phyloP scores from a whole-genome alignment of 352 stramenopile genomes.

The Lagenidium sp. region DNA sequence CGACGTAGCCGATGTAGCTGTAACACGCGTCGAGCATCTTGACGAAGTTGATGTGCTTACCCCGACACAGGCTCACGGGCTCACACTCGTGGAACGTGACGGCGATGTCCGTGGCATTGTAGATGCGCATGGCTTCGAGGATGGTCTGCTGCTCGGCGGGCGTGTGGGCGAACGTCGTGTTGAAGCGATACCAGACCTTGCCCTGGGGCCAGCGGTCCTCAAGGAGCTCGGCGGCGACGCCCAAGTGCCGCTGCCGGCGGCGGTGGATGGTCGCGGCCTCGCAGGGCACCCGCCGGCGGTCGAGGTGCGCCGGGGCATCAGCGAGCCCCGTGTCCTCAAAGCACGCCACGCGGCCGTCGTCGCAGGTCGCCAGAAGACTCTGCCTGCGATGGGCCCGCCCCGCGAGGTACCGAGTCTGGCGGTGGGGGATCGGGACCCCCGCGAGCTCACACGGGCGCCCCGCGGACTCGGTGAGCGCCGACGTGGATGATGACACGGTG shows the following conservation, averaged over 20 bases:
- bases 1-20: slow-evolving; percentile 62
- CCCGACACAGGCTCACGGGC: slow-evolving; percentile 36
- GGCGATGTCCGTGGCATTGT: slow-evolving; percentile 46
- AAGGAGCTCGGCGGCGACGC: slow-evolving; percentile 39
- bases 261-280: slow-evolving; percentile 11
- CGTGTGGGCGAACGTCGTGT: slow-evolving; percentile 26
- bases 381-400: slow-evolving; percentile 7
- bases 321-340: slow-evolving; percentile 11
- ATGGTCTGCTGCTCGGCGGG: slow-evolving; percentile 36
- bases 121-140: slow-evolving; percentile 38
- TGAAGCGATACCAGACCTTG: slow-evolving; percentile 65
- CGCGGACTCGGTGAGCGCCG: too few relatives aligned
- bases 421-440: slow-evolving; percentile 3
- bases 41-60: slow-evolving; percentile 65
- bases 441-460: background rate
- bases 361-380: slow-evolving; percentile 10
- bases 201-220: slow-evolving; percentile 61
- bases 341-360: slow-evolving; percentile 5
- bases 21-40: slow-evolving; percentile 66
- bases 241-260: slow-evolving; percentile 29
- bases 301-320: background rate
- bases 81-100: slow-evolving; percentile 61
- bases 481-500: too few relatives aligned
- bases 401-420: slow-evolving; percentile 4
- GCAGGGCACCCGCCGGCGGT: slow-evolving; percentile 7